These are phyloP conservation scores for Lodderomyces parapsilosis DNA, from an alignment of 1,139 yeast species.

Conservation along the genomic window DNA sequence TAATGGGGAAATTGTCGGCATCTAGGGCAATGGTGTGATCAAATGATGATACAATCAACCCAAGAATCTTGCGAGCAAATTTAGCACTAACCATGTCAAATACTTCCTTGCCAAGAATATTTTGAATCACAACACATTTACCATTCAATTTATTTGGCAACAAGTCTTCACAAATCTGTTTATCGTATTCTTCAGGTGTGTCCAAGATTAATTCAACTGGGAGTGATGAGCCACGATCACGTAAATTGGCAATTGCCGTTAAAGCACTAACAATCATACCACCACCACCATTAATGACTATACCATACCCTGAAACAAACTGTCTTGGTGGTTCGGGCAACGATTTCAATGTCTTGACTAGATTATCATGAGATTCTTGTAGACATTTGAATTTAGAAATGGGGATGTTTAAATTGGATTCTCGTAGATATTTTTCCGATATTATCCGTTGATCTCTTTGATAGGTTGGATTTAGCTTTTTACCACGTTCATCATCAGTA, in stretches of 20 bases:
- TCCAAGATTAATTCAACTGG: constrained; percentile 38
- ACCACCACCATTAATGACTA: constrained; percentile 34
- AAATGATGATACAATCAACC: constrained; percentile 34
- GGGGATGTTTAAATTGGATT: constrained; percentile 12
- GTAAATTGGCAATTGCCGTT: constrained; percentile 29
- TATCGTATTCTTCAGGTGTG: constrained; percentile 24
- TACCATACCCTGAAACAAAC: constrained; percentile 33
- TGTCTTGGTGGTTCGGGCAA: constrained; percentile 25
- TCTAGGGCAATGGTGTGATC: constrained; percentile 36
- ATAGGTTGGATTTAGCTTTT: constrained; percentile 18
- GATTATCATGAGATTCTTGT: constrained; percentile 23
- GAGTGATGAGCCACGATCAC: constrained; percentile 33
- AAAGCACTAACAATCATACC: constrained; percentile 29
- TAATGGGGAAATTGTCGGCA: constrained; percentile 35
- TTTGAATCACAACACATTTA: constrained; percentile 30
- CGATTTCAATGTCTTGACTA: constrained; percentile 24
- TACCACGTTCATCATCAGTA: constrained; percentile 22
- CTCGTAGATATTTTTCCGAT: constrained; percentile 15
- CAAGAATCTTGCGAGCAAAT: constrained; percentile 32
- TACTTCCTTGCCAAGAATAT: constrained; percentile 23
- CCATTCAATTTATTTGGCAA: constrained; percentile 29
- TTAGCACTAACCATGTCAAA: constrained; percentile 20
- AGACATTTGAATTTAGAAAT: constrained; percentile 22
- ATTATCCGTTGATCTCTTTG: constrained; percentile 20
- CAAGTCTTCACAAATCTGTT: constrained; percentile 29